Base-by-base conservation (phyloP, 306 rosid genomes). In the Inga oerstediana region DNA sequence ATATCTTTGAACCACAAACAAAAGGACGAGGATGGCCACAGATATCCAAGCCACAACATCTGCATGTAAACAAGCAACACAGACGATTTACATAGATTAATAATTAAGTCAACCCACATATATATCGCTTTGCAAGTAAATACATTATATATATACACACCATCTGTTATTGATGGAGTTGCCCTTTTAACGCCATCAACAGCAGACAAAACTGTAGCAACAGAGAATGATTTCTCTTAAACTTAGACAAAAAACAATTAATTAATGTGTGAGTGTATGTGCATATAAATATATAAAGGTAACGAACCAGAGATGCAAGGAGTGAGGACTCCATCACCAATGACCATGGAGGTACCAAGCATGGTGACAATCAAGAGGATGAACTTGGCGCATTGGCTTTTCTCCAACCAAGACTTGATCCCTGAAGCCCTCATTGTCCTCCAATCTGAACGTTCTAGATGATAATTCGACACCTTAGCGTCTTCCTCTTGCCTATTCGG, bases 271-370 rank as follows among this genome's bases (percentile, higher is more conserved):
- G 19, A 49, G 52, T 48, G 16, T 48, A 16, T 48, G 16, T 48
- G 16, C 4, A 48, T 48, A 48, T 48, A 11, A 14, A 54, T 19
- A 6, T 19, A 62, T 39, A 41, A 20, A 12, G 37, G 3, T 2
- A n/a, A 81, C 64, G 14, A 68, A 91, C 98, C 94, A 35, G 94
- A 94, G 2, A 92, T 92, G 81, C 92, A 94, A 61, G 97, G 97
- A 68, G 97, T 90, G 81, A 90, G 91, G 45, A 92, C 87, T 5
- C 98, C 98, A 54, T 94, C 97, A 1, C 98, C 97, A 59, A 94
- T 92, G 41, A 94, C 93, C 98, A 94, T 94, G 46, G 93, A 84
- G 74, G 94, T 92, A 4, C 98, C 93, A 14, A 90, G 94, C 90
- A 92, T 86, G 34, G 97, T 92, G 45, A 85, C 70, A 19, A 88